Base-by-base conservation (phyloP, 805 yeast species). In the Nakazawaea sp. region DNA sequence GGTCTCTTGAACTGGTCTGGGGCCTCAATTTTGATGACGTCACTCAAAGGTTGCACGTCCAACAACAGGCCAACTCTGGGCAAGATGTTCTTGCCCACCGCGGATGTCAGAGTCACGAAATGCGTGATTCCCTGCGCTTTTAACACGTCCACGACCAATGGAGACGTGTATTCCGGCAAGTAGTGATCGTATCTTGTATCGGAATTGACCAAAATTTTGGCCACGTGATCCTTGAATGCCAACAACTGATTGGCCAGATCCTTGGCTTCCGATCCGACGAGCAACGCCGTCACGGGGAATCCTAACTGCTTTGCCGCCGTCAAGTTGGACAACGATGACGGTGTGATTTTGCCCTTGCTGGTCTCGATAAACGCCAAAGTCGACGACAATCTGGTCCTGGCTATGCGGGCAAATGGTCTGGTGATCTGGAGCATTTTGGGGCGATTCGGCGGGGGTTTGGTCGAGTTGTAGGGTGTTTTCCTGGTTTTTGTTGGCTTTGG, bases 1-100 rank as follows among this genome's bases (percentile, higher is more conserved):
- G 97, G 97, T 58, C 97, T 81, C 27, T 81, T 78, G 59, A 90
- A 92, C 6, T 92, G 82, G 43, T 71, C 74, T 13, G 74, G 68
- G 35, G 75, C 64, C 45, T 72, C 73, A 27, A 90, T 80, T 51
- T 74, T 72, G 47, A 72, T 74, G 41, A 92, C 71, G 54, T 90
- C 97, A 19, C 90, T 77, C 35, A 92, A 62, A 20, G 96, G 97
- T 63, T 90, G 97, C 17, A 75, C 71, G 52, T 90, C 95, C 34
- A 90, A 62, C 40, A 82, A 52, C 1, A 96, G 96, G 24, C 86
- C 95, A 17, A 83, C 69, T 46, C 97, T 72, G 27, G 98, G 97
- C 33, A 92, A 62, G 23, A 89, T 63, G 43, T 81, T 81, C 58
- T 89, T 88, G 35, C 97, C 96, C 17, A 81, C 80, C 1, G 95